Evolutionary conservation across 768 basidiomycete genomes (phyloP), one percentile per base, ranked within the genome.

Genomic region (Lactifluus rugatus): DNA sequence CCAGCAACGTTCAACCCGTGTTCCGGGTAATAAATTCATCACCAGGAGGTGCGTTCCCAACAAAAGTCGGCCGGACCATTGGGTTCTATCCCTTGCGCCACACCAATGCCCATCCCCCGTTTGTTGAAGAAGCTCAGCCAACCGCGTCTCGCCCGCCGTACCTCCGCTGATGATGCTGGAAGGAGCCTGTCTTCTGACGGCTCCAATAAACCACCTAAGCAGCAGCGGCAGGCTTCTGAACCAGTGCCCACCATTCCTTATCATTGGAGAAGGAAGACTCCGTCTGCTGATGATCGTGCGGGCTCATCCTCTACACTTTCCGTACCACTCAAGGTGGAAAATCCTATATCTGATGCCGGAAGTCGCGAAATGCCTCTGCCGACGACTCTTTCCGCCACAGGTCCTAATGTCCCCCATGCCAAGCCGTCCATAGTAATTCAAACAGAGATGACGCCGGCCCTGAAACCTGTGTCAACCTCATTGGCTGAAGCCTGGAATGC

Each of bases 91-190:
- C 28, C 34, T 13, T 36, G 11, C 16, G 21, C 11, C 14, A 14
- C 8, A n/a, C 31, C 23, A 8, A 60, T 60, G 53, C 13, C 42
- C n/a, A 23, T 55, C 34, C 28, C 42, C 17, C 53, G 48, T 45
- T n/a, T 31, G 28, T 50, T 60, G 16, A 54, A 42, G 16, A 54
- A 49, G 36, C 31, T 21, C 26, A 55, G 42, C 48, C 53, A 55
- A 4, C 42, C 48, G 5, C 45, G 2, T 14, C 48, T 54, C 28
- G 23, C 58, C 9, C 42, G 17, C n/a, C 0, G 25, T 16, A 10
- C 3, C 14, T 26, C 52, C 45, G 23, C 25, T 16, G 52, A 55
- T 16, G 25, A 48, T 21, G 10, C 25, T 2, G 16, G 2, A 19
- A 21, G 25, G 5, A 31, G 28, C 41, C 3, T 26, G 4, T 25